These are phyloP conservation scores for Neurospora sp. DNA, from an alignment of 495 filamentous ascomycete genomes.

Conservation along the genomic window DNA sequence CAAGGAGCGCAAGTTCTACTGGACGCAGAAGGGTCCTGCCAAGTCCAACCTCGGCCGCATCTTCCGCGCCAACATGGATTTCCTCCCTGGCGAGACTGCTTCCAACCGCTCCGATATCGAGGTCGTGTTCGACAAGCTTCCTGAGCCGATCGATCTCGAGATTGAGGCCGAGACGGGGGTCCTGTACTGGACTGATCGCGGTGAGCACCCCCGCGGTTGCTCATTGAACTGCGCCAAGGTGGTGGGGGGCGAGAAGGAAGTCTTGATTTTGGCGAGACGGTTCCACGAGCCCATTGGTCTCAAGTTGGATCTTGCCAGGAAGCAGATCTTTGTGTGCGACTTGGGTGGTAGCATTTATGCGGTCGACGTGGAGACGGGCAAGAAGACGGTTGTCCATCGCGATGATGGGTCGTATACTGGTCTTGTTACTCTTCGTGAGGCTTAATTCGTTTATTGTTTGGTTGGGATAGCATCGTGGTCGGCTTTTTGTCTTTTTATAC, in stretches of 20 bases:
- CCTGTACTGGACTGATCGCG: constrained; percentile 48
- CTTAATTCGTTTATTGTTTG: neutral
- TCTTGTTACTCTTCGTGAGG: neutral
- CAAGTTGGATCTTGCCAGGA: constrained; percentile 26
- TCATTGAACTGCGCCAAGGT: constrained; percentile 27
- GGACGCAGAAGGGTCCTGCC: constrained; percentile 46
- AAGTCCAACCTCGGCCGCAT: constrained; percentile 38
- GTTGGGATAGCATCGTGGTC: neutral
- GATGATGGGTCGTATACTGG: constrained; percentile 7
- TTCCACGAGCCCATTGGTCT: constrained; percentile 42
- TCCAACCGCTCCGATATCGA: constrained; percentile 30
- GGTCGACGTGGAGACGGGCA: constrained; percentile 26
- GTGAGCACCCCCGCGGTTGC: constrained; percentile 39
- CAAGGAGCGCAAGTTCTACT: constrained; percentile 33
- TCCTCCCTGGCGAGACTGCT: constrained; percentile 14
- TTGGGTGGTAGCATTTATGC: constrained; percentile 35
- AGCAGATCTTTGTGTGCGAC: constrained; percentile 30
- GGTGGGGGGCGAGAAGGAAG: neutral
- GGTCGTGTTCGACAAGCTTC: constrained; percentile 30
- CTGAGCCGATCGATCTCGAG: constrained; percentile 48
- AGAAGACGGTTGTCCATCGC: constrained; percentile 14
- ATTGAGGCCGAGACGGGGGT: constrained; percentile 27
- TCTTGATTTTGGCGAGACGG: constrained; percentile 22
- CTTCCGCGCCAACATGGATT: constrained; percentile 27
- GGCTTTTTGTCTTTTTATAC: neutral